Percentiles rank a stretch among this genome's conserved stretches.
These are phyloP conservation scores for Peniophora sp. DNA, from an alignment of 1,284 basidiomycete species.

Conservation along the genomic window DNA sequence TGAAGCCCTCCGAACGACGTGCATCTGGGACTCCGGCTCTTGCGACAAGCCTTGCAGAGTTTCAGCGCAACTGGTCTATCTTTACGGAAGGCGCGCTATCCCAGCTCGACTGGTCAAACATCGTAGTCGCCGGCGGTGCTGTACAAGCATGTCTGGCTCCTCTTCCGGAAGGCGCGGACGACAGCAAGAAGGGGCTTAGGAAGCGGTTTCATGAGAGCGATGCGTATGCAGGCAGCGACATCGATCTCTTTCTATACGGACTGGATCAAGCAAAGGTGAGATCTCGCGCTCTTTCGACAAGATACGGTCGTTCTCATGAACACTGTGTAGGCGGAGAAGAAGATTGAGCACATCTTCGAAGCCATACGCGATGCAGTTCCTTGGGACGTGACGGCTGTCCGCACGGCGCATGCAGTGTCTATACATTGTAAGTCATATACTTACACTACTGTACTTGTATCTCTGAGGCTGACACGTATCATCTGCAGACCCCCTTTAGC, in stretches of 20 bases:
- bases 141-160: slow-evolving; percentile 49
- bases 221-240: slow-evolving; percentile 49
- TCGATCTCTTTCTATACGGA: slow-evolving; percentile 58
- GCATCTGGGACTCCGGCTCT: slow-evolving; percentile 21
- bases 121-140: slow-evolving; percentile 51
- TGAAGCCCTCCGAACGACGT: neutral
- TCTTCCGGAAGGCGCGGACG: slow-evolving; percentile 35
- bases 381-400: slow-evolving; percentile 57
- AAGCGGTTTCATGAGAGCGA: slow-evolving; percentile 41
- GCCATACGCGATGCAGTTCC: slow-evolving; percentile 54
- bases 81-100: slow-evolving; percentile 43
- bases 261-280: slow-evolving; percentile 36
- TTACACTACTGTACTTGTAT: neutral
- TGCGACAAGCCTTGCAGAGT: slow-evolving; percentile 34
- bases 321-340: slow-evolving; percentile 39
- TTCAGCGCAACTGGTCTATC: slow-evolving; percentile 41
- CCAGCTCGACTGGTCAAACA: slow-evolving; percentile 39
- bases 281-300: neutral
- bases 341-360: slow-evolving; percentile 49
- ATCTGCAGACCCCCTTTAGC: slow-evolving; percentile 55
- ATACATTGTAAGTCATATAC: slow-evolving; percentile 43
- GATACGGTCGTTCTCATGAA: neutral
- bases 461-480: slow-evolving; percentile 23
- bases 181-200: slow-evolving; percentile 43
- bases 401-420: slow-evolving; percentile 54